A percentile compares a stretch with the other conserved stretches of the same genome.
Evolutionary conservation across 2,329 filamentous ascomycete species (phyloP).

Genomic region (Orbilia brochopaga): DNA sequence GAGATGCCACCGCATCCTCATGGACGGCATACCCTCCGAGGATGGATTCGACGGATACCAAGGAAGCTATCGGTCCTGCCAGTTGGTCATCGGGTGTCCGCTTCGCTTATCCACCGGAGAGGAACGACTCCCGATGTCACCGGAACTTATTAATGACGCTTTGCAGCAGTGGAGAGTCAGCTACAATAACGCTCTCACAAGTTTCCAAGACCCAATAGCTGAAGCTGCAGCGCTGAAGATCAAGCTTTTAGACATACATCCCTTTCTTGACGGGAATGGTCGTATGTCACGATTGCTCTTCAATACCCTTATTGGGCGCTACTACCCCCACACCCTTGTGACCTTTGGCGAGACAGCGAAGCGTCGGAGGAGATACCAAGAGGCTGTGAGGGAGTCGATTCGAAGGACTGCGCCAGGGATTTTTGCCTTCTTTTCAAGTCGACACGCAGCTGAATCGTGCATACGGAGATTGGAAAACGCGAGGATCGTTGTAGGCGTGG

Average conservation of each 20-base stretch:
- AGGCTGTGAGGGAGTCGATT: slow-evolving; percentile 12
- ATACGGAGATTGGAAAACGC: no score
- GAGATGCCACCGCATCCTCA: slow-evolving; percentile 6
- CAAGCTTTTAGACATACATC: slow-evolving; percentile 18
- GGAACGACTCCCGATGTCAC: neutral
- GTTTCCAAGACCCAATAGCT: slow-evolving; percentile 5
- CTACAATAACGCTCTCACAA: neutral
- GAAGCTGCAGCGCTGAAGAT: slow-evolving; percentile 15
- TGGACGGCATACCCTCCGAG: neutral
- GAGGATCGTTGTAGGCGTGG: no score
- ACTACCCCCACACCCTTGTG: slow-evolving; percentile 17
- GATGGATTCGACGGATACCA: slow-evolving; percentile 11
- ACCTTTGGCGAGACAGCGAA: slow-evolving; percentile 8
- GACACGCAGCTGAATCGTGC: no score
- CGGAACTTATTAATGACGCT: neutral
- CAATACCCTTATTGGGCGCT: slow-evolving; percentile 6
- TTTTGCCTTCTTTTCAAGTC: slow-evolving; percentile 15
- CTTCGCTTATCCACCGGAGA: neutral
- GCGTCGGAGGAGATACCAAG: neutral
- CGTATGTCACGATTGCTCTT: slow-evolving; percentile 17
- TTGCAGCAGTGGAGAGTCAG: neutral
- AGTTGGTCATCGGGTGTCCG: neutral
- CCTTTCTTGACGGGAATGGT: slow-evolving; percentile 31
- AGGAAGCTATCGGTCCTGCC: slow-evolving; percentile 8
- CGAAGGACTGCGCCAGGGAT: neutral